Conservation (phyloP, 140 eudicot genomes). For the Artemisia princeps region DNA sequence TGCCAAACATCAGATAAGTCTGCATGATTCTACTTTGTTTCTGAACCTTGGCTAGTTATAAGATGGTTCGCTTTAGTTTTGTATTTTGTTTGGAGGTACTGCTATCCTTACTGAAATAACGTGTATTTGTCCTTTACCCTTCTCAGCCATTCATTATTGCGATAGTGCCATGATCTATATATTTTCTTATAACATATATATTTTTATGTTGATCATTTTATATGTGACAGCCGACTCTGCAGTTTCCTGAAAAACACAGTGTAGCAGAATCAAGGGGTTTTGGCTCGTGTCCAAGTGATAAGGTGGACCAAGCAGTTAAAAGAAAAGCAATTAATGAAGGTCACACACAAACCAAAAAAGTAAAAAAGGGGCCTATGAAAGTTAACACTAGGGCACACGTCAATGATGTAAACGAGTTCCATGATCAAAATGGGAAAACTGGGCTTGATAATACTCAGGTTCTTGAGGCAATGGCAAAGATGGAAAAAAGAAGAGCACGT, state of each 20-base stretch:
- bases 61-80: neutral
- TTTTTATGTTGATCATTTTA: conserved; percentile 10
- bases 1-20: neutral
- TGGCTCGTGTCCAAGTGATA: conserved; percentile 11
- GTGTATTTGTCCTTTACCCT: no score
- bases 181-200: no score
- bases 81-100: neutral
- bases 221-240: conserved; percentile 43
- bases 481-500: conserved; percentile 79
- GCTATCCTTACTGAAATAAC: neutral
- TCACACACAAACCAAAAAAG: conserved; percentile 43
- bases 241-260: conserved; percentile 39
- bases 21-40: neutral
- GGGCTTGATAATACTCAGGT: conserved; percentile 40
- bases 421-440: conserved; percentile 21
- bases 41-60: neutral
- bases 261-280: conserved; percentile 13
- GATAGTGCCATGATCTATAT: neutral
- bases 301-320: conserved; percentile 20
- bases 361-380: conserved; percentile 16
- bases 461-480: conserved; percentile 57
- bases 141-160: no score
- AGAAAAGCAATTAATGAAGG: conserved; percentile 45
- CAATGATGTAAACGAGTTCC: conserved; percentile 14
- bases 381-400: conserved; percentile 11